Percentiles rank a stretch among this genome's conserved stretches.
phyloP scores from a whole-genome alignment of 768 basidiomycete species.

The Leccinum obscurum region DNA sequence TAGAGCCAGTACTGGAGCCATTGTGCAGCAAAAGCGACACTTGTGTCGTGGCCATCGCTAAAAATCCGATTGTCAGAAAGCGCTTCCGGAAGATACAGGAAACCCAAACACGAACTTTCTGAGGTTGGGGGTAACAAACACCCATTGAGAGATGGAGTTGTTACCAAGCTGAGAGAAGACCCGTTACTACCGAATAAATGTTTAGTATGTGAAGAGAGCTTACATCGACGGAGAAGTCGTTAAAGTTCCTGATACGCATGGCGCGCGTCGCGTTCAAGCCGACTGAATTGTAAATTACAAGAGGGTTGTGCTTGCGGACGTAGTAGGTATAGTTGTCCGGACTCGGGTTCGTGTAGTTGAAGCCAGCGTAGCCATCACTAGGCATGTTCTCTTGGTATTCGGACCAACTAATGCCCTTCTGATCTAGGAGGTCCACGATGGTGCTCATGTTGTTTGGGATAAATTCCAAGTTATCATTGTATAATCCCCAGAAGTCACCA shows the following conservation, averaged over 20 bases:
- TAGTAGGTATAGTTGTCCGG: slow-evolving; percentile 45
- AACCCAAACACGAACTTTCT: slow-evolving; percentile 18
- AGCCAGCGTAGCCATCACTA: slow-evolving; percentile 44
- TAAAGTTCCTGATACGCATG: slow-evolving; percentile 54
- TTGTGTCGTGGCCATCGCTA: slow-evolving; percentile 62
- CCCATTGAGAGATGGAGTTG: slow-evolving; percentile 53
- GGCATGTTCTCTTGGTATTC: slow-evolving; percentile 62
- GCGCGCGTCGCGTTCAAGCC: slow-evolving; percentile 41
- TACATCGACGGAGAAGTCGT: slow-evolving; percentile 58
- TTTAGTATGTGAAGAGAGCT: background rate
- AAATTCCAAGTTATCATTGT: slow-evolving; percentile 38
- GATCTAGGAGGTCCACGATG: slow-evolving; percentile 58
- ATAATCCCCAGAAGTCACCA: slow-evolving; percentile 52
- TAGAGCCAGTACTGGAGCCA: slow-evolving; percentile 53
- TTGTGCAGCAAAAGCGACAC: slow-evolving; percentile 43
- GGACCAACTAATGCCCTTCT: slow-evolving; percentile 58
- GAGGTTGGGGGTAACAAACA: slow-evolving; percentile 62
- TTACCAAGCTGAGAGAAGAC: slow-evolving; percentile 30
- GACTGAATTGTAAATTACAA: slow-evolving; percentile 52
- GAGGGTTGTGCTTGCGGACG: slow-evolving; percentile 54
- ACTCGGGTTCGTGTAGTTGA: slow-evolving; percentile 32
- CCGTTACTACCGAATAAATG: background rate
- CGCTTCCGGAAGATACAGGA: background rate
- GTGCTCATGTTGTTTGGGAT: slow-evolving; percentile 52
- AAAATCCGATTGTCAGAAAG: slow-evolving; percentile 12